These are phyloP conservation scores for Lomentospora prolificans DNA, from an alignment of 2,329 filamentous ascomycete species.

Conservation along the genomic window DNA sequence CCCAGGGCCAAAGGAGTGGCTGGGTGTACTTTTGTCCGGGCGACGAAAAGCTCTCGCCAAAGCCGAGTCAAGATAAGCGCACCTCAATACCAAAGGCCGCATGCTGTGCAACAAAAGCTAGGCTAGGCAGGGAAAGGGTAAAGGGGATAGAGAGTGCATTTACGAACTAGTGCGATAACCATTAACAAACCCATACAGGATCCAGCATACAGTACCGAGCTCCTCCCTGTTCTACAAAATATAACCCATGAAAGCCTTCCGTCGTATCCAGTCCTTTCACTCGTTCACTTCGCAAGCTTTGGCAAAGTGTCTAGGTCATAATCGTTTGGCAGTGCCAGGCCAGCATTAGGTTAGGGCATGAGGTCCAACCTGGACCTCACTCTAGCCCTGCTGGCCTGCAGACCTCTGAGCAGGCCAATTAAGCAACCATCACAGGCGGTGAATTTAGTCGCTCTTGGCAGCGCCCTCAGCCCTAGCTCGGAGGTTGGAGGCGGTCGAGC, in stretches of 20 bases:
- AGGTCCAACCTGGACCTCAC: neutral
- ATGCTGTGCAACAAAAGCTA: neutral
- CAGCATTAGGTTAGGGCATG: neutral
- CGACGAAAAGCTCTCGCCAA: too few species aligned
- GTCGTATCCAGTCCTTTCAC: neutral
- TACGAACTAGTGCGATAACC: neutral
- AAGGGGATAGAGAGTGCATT: neutral
- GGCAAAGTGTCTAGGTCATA: neutral
- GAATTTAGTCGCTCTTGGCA: slow-evolving; percentile 56
- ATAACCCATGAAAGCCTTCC: neutral
- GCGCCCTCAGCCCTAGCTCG: slow-evolving; percentile 76
- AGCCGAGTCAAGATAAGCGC: neutral
- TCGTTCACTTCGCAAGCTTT: slow-evolving; percentile 1
- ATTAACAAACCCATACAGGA: neutral
- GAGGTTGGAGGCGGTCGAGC: slow-evolving; percentile 75
- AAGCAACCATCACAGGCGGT: neutral
- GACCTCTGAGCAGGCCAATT: neutral
- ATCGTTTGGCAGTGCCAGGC: neutral
- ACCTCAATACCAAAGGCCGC: neutral
- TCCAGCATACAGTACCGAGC: neutral
- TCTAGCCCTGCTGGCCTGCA: neutral
- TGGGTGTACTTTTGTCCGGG: too few species aligned
- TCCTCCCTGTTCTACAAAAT: neutral
- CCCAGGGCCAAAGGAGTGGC: too few species aligned
- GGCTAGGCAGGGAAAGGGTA: too few species aligned